Evolutionary conservation across 345 rosid genomes (phyloP).

Genomic region (Lumnitzera littorea): DNA sequence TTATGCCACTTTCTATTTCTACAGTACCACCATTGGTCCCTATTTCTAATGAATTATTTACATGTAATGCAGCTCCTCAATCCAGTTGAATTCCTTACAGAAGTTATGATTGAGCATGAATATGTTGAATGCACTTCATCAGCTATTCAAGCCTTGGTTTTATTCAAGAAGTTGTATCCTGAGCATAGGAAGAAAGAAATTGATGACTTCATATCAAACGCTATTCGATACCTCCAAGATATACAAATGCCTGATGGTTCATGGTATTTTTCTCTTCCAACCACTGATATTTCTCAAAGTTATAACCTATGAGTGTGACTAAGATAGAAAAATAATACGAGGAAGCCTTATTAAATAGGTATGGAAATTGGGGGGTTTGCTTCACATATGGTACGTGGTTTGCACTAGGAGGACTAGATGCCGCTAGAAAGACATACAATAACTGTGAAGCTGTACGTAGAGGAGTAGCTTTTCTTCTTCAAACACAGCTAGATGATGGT

Average conservation of each 20-base stretch:
- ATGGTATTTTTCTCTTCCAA: conserved; percentile 18
- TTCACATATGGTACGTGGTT: conserved; percentile 46
- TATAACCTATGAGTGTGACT: neutral
- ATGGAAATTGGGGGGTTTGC: conserved; percentile 40
- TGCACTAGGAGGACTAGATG: conserved; percentile 36
- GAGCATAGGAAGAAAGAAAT: conserved; percentile 36
- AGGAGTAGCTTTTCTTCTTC: conserved; percentile 1
- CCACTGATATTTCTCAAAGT: neutral
- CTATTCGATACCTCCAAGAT: conserved; percentile 24
- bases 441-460: conserved; percentile 23
- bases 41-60: neutral
- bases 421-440: conserved; percentile 31
- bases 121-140: conserved; percentile 47
- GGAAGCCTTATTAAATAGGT: conserved; percentile 10
- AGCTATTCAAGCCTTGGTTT: conserved; percentile 29
- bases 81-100: conserved; percentile 35
- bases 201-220: conserved; percentile 19
- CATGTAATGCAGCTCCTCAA: conserved; percentile 27
- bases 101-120: conserved; percentile 28
- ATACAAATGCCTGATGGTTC: conserved; percentile 35
- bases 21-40: too few species aligned
- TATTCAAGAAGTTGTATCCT: conserved; percentile 35
- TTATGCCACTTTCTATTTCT: too few species aligned
- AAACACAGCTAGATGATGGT: too few species aligned
- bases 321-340: neutral